phyloP scores from a whole-genome alignment of 2,329 filamentous ascomycete species.

The Xylaria sp. region DNA sequence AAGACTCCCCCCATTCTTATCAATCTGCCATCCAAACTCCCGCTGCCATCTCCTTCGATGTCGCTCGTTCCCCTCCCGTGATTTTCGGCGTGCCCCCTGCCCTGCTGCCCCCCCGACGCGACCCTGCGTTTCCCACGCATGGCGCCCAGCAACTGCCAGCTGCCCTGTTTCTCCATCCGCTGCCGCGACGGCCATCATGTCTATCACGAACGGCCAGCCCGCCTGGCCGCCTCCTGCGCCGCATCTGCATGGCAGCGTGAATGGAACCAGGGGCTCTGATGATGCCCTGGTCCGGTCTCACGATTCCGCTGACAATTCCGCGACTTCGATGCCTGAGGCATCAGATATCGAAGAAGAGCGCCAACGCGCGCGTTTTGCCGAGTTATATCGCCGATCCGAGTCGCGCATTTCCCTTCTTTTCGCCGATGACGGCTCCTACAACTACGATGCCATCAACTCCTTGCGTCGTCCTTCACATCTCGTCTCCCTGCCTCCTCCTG shows the following conservation, averaged over 20 bases:
- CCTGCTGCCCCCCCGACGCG: constrained; percentile 62
- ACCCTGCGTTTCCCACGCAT: constrained; percentile 63
- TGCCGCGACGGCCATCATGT: constrained; percentile 66
- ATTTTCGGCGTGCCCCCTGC: constrained; percentile 59
- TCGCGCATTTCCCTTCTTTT: constrained; percentile 82
- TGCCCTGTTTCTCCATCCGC: constrained; percentile 60
- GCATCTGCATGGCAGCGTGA: constrained; percentile 52
- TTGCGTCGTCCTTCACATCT: constrained; percentile 58
- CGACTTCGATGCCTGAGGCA: constrained; percentile 69
- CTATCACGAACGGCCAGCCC: constrained; percentile 72
- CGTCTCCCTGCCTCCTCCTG: constrained; percentile 59
- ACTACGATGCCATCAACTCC: constrained; percentile 63
- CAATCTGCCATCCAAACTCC: constrained; percentile 52
- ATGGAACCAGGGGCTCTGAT: constrained; percentile 64
- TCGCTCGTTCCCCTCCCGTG: constrained; percentile 60
- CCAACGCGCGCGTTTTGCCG: constrained; percentile 77
- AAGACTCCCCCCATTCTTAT: constrained; percentile 57
- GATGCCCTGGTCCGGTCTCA: constrained; percentile 65
- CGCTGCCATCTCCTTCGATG: constrained; percentile 63
- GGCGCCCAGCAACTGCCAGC: constrained; percentile 66
- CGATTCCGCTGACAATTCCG: constrained; percentile 61
- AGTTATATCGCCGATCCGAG: constrained; percentile 81
- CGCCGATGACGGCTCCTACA: constrained; percentile 64
- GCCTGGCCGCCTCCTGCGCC: constrained; percentile 70
- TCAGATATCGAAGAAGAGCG: constrained; percentile 74